Evolutionary conservation across 495 filamentous ascomycete species (phyloP), one percentile per base, ranked within the genome.

Genomic region (Thozetella sp.): DNA sequence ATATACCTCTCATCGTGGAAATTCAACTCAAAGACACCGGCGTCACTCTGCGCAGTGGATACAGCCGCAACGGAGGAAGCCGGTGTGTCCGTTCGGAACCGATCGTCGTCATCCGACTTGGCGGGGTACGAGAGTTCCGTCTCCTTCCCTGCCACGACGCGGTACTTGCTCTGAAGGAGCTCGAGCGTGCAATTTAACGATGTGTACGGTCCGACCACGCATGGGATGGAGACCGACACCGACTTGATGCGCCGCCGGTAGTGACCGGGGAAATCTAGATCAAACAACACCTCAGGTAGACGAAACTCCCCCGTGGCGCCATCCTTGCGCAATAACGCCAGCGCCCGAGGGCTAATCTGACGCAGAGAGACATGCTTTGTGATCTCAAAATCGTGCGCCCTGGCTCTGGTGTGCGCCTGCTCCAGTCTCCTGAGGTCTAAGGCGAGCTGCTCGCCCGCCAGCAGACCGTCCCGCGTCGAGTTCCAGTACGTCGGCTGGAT

Each of bases 231-330:
- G 9, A 71, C 15, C 2, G 55, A 2, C 1, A 71, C 61, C 22
- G 62, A 52, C 25, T 57, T 58, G 61, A 77, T 74, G 9, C 71
- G 64, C 0, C 76, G 75, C n/a, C 43, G 55, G 67, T 72, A 79
- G 62, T 80, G 76, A 17, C 77, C 76, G 10, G 77, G 77, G 53
- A 72, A 76, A 63, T 80, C 77, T 22, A 77, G 52, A 55, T 80
- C 77, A 53, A 75, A 77, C 0, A 76, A 56, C 1, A 71, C 26
- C 62, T 77, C 76, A 3, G 72, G 67, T 2, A 79, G 22, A 13
- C 27, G 25, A 25, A 73, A 67, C 25, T 57, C 34, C n/a, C n/a
- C n/a, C 9, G 45, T 25, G 11, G 2, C 37, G 20, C 74, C 72
- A 0, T 25, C 64, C 20, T 54, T 53, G 2, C 67, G 65, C 1